Conservation (phyloP, 176 grass and related monocot species). For the Urochloa ruziziensis region DNA sequence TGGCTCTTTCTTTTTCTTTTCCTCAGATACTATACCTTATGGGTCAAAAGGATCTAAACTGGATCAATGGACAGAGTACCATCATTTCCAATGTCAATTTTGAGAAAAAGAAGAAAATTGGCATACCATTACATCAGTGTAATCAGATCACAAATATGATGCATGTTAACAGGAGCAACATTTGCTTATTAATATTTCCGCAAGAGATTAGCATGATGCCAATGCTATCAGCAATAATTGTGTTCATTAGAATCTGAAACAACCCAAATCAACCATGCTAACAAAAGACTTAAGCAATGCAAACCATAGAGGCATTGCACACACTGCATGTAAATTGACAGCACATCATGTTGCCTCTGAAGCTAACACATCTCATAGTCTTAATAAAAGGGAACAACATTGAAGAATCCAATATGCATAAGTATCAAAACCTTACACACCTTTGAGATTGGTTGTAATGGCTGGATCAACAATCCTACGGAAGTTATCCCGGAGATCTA, state of each 20-base stretch:
- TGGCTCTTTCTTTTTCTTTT: background rate
- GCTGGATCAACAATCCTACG: slow-evolving; percentile 77
- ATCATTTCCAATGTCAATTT: background rate
- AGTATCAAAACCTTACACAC: slow-evolving; percentile 39
- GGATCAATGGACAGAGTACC: background rate
- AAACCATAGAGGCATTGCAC: background rate
- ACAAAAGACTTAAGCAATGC: background rate
- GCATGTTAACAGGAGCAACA: background rate
- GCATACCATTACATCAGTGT: background rate
- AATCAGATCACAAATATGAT: background rate
- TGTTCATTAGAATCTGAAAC: slow-evolving; percentile 4
- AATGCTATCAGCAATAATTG: background rate
- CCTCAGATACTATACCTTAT: slow-evolving; percentile 1
- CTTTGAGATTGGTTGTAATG: slow-evolving; percentile 62
- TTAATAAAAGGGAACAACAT: background rate
- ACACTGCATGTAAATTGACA: background rate
- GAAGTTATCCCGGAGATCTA: slow-evolving; percentile 92
- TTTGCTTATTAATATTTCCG: background rate
- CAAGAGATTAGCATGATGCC: background rate
- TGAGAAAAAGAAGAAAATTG: background rate
- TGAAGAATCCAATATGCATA: slow-evolving; percentile 2
- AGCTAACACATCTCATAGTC: background rate
- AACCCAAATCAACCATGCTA: background rate
- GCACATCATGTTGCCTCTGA: background rate
- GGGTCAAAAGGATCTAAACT: background rate